Conservation (phyloP, 257 asterid genomes). For the Scutellaria minor region DNA sequence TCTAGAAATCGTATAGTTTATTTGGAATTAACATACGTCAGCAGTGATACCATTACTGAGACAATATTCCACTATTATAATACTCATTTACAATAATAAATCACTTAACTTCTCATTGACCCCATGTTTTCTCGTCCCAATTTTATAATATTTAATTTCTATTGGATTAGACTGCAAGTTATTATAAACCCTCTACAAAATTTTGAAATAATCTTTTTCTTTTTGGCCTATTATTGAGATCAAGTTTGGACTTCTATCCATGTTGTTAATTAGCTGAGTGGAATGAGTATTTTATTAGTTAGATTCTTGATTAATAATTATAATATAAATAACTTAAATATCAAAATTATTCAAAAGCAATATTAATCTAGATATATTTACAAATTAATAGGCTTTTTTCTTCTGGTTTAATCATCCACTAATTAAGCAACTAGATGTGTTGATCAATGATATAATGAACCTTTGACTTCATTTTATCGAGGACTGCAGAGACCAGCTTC, state of each 20-base stretch:
- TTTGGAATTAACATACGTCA: slow-evolving; percentile 22
- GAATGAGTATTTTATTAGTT: neutral
- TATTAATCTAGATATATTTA: neutral
- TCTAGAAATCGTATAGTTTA: slow-evolving; percentile 6
- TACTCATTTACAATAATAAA: slow-evolving; percentile 2
- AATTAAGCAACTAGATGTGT: neutral
- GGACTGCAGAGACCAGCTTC: slow-evolving; percentile 12
- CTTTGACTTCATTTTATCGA: slow-evolving; percentile 1
- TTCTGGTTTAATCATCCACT: neutral
- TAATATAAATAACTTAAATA: neutral
- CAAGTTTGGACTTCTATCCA: no score
- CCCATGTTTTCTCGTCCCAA: neutral
- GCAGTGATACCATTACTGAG: slow-evolving; percentile 43
- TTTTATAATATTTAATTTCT: neutral
- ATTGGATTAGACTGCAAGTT: slow-evolving; percentile 18
- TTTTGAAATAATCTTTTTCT: no score
- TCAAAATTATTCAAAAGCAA: no score
- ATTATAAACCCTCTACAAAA: no score
- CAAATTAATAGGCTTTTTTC: neutral
- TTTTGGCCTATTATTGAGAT: no score
- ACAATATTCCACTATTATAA: slow-evolving; percentile 34
- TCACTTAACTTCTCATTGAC: slow-evolving; percentile 22
- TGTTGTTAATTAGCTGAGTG: no score
- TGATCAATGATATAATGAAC: neutral
- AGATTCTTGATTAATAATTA: neutral